Conservation (phyloP, 345 rosid species). For the Sapria himalayana region DNA sequence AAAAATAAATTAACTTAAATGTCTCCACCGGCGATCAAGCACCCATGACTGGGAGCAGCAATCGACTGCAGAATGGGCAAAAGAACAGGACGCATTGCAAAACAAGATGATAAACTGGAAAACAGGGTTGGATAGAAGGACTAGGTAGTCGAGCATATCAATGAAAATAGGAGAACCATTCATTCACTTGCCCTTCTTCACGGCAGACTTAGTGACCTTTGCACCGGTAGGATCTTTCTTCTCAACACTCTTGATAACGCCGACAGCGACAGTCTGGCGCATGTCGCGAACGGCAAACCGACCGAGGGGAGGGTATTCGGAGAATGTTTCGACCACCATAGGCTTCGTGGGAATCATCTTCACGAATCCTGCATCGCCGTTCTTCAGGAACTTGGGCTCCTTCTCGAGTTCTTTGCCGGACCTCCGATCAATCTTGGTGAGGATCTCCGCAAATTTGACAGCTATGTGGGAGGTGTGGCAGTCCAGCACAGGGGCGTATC, state of each 20-base stretch:
- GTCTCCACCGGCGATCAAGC: no score
- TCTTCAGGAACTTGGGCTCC: constrained; percentile 16
- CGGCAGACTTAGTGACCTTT: constrained; percentile 14
- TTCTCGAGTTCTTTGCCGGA: constrained; percentile 15
- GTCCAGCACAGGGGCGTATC: constrained; percentile 13
- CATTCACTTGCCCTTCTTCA: no score
- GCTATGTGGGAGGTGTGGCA: constrained; percentile 17
- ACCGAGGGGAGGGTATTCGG: constrained; percentile 12
- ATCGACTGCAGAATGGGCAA: no score
- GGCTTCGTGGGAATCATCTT: constrained; percentile 17
- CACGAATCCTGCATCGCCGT: constrained; percentile 13
- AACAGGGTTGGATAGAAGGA: no score
- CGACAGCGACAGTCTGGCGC: constrained; percentile 15
- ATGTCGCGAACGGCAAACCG: constrained; percentile 14
- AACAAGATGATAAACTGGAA: no score
- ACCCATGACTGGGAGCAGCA: no score
- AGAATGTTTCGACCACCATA: constrained; percentile 15
- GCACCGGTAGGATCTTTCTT: constrained; percentile 14
- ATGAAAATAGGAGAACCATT: no score
- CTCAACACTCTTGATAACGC: constrained; percentile 15
- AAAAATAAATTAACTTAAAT: no score
- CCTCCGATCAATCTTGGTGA: constrained; percentile 16
- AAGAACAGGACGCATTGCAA: no score
- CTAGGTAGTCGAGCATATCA: no score
- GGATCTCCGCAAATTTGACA: constrained; percentile 10